Base-by-base conservation (phyloP, 139 green algal genomes). In the Haematococcus lacustris region DNA sequence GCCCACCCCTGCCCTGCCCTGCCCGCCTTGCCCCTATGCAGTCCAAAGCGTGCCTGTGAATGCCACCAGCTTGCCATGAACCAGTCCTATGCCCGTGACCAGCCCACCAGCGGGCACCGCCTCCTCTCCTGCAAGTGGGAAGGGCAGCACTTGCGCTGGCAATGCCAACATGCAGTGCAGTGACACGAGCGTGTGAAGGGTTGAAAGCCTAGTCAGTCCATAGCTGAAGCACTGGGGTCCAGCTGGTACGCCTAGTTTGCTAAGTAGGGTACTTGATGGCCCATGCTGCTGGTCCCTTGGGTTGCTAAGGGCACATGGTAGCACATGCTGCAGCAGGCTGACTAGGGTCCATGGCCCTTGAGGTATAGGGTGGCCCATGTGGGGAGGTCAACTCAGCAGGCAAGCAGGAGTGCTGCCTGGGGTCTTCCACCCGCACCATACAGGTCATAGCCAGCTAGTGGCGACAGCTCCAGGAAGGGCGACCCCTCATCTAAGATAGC, bases 81-180 rank as follows among this genome's bases (percentile, higher is more conserved):
- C 90, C 1, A 73, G 60, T 9, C 93, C 93, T 3, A 98, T 84
- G 38, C 93, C 93, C 1, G 93, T 98, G 25, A 98, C 89, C 17
- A 98, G 75, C 51, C 92, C 93, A 30, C 89, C 93, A 38, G 75
- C 71, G 1, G 93, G 88, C 32, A 98, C 92, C 0, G 88, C 81
- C 51, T 98, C 93, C 21, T 79, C 66, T 35, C 87, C 82, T 91
- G 83, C 38, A 39, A 3, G 50, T 37, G 17, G 21, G 5, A 65
- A 65, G 57, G 57, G 21, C 5, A 35, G 57, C 5, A 25, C 47
- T n/a, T 57, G 47, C 47, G 47, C 53, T 26, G 6, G 26, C 53
- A 17, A 5, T 63, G 17, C 6, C 4, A 33, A 26, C 53, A 63
- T 63, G 6, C 53, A 37, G 7, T n/a, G 17, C 17, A n/a, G 26